Percentiles rank a stretch among this genome's conserved stretches.
Conservation (phyloP, 352 stramenopile species). For the Globisporangium rhizosaccharum region DNA sequence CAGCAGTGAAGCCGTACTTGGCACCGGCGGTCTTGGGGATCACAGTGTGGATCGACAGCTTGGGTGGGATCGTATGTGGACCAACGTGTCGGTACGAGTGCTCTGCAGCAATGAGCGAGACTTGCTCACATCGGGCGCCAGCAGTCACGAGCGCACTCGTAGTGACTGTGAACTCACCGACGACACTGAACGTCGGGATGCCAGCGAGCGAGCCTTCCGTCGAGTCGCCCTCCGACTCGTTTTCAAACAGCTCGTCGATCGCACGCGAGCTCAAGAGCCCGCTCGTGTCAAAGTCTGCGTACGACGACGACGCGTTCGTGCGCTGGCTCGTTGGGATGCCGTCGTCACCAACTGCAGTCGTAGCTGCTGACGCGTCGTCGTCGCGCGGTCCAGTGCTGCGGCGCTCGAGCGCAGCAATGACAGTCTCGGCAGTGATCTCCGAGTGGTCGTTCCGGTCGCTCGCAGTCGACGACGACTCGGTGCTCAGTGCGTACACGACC, state of each 20-base stretch:
- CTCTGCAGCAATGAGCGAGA: slow-evolving; percentile 52
- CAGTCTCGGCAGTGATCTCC: slow-evolving; percentile 63
- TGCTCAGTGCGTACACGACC: slow-evolving; percentile 64
- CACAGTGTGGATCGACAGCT: slow-evolving; percentile 75
- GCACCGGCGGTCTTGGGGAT: slow-evolving; percentile 59
- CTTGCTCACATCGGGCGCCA: slow-evolving; percentile 56
- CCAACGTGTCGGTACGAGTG: slow-evolving; percentile 74
- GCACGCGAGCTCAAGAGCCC: slow-evolving; percentile 30
- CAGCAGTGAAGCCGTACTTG: slow-evolving; percentile 59
- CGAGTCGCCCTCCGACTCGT: slow-evolving; percentile 60
- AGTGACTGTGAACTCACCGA: slow-evolving; percentile 72
- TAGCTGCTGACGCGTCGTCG: slow-evolving; percentile 18
- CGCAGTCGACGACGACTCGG: slow-evolving; percentile 26
- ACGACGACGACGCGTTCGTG: slow-evolving; percentile 47
- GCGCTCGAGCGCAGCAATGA: slow-evolving; percentile 66
- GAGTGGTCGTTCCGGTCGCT: slow-evolving; percentile 48
- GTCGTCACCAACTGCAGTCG: not conserved
- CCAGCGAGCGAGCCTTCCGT: slow-evolving; percentile 21
- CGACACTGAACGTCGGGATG: slow-evolving; percentile 47
- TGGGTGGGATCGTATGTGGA: slow-evolving; percentile 45
- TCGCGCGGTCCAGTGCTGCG: slow-evolving; percentile 42
- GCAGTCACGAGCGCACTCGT: slow-evolving; percentile 57
- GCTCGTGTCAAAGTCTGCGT: slow-evolving; percentile 27
- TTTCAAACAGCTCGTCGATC: slow-evolving; percentile 81
- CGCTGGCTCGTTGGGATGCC: slow-evolving; percentile 20